Conservation (phyloP, 257 asterid species). For the Perilla frutescens region DNA sequence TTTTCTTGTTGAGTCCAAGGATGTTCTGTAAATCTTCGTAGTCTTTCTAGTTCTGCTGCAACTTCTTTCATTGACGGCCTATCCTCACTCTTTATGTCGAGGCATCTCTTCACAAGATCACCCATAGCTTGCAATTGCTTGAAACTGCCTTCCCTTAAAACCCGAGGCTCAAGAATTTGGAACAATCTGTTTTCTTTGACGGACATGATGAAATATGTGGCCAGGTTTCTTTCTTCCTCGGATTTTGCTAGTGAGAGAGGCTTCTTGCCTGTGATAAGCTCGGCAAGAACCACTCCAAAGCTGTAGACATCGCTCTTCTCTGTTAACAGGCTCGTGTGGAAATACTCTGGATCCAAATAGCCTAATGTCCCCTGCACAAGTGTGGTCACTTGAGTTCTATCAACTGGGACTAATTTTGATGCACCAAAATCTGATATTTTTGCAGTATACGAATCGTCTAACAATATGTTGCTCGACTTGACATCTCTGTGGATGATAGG, state of each 20-base stretch:
- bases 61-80: constrained; percentile 67
- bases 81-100: constrained; percentile 42
- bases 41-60: constrained; percentile 47
- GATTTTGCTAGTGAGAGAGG: constrained; percentile 24
- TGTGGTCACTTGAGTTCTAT: constrained; percentile 42
- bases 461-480: constrained; percentile 42
- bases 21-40: constrained; percentile 25
- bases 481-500: constrained; percentile 51
- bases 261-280: constrained; percentile 46
- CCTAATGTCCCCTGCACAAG: constrained; percentile 48
- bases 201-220: constrained; percentile 43
- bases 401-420: constrained; percentile 43
- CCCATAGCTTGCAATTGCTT: constrained; percentile 42
- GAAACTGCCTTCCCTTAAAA: constrained; percentile 45
- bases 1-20: constrained; percentile 16
- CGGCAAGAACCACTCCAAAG: constrained; percentile 50
- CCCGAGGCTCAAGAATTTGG: constrained; percentile 46
- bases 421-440: constrained; percentile 49
- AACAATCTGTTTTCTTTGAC: constrained; percentile 40
- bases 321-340: constrained; percentile 40
- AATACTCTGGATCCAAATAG: constrained; percentile 46
- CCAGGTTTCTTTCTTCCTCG: constrained; percentile 42
- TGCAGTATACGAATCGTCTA: constrained; percentile 32
- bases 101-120: constrained; percentile 55
- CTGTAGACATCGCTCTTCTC: constrained; percentile 47